phyloP scores from a whole-genome alignment of 305 asterid species.

The Rubia occidens region DNA sequence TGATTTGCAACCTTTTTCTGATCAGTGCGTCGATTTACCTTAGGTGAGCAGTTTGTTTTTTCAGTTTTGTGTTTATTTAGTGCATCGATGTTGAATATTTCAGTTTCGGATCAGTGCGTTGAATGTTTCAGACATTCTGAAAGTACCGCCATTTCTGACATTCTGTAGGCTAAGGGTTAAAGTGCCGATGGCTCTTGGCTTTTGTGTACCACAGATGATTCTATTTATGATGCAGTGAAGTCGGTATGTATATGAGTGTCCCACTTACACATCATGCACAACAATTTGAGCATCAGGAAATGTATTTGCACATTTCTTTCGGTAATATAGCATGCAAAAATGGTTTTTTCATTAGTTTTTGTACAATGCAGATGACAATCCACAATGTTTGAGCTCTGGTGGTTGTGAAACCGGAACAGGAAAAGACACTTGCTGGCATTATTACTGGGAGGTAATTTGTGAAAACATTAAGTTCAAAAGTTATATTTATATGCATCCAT shows the following conservation, averaged over 20 bases:
- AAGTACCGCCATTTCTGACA: slow-evolving; percentile 69
- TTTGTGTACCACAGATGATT: slow-evolving; percentile 90
- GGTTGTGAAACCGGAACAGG: slow-evolving; percentile 83
- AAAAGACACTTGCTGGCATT: slow-evolving; percentile 74
- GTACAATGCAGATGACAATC: slow-evolving; percentile 77
- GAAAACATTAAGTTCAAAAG: background rate
- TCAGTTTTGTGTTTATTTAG: no score
- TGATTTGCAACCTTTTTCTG: no score
- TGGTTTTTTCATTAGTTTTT: background rate
- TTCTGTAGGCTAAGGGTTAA: slow-evolving; percentile 65
- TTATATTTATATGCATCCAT: background rate
- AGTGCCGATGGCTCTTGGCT: slow-evolving; percentile 92
- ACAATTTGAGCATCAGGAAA: background rate
- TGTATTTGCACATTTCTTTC: background rate
- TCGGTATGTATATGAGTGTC: slow-evolving; percentile 43
- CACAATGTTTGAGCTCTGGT: slow-evolving; percentile 99
- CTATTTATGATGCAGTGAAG: slow-evolving; percentile 86
- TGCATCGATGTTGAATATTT: no score
- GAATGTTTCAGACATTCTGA: no score
- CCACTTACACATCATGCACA: background rate
- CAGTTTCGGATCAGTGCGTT: no score
- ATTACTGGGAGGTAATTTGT: slow-evolving; percentile 73
- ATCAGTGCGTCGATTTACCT: no score
- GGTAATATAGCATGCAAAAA: background rate
- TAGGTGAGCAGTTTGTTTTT: no score